Evolutionary conservation across 345 rosid genomes (phyloP).

Genomic region (Melastoma malabathricum): DNA sequence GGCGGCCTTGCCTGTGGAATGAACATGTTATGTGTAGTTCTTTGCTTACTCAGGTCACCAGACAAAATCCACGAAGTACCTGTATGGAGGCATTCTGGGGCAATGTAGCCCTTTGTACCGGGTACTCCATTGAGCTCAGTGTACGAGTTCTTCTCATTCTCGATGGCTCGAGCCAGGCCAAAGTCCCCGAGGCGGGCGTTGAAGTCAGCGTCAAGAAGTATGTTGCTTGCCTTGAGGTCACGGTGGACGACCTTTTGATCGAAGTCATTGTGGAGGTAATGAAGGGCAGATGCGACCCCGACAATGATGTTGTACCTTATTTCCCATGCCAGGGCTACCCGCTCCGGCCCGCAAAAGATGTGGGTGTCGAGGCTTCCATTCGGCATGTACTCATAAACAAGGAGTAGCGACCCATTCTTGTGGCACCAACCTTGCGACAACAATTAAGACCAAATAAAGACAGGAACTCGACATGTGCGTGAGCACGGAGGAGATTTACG

Average conservation of each 20-base stretch:
- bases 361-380: slow-evolving; percentile 57
- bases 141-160: slow-evolving; percentile 45
- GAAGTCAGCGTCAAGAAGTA: slow-evolving; percentile 55
- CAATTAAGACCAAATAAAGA: too few species aligned
- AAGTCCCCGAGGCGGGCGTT: slow-evolving; percentile 55
- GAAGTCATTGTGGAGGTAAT: slow-evolving; percentile 61
- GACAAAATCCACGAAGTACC: slow-evolving; percentile 5
- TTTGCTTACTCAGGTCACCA: too few species aligned
- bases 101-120: slow-evolving; percentile 78
- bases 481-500: too few species aligned
- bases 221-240: slow-evolving; percentile 64
- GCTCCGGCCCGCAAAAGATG: slow-evolving; percentile 21
- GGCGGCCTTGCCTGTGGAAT: slow-evolving; percentile 23
- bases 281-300: slow-evolving; percentile 59
- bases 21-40: too few species aligned
- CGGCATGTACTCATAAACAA: slow-evolving; percentile 61
- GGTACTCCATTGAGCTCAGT: slow-evolving; percentile 59
- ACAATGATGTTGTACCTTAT: slow-evolving; percentile 29
- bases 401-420: slow-evolving; percentile 35
- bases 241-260: slow-evolving; percentile 55
- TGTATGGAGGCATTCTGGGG: slow-evolving; percentile 52
- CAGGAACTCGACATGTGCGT: too few species aligned
- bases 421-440: slow-evolving; percentile 51
- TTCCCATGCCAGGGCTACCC: slow-evolving; percentile 29
- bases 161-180: slow-evolving; percentile 62